Evolutionary conservation across 352 stramenopile species (phyloP).

Genomic region (Thalassiosira hispida): DNA sequence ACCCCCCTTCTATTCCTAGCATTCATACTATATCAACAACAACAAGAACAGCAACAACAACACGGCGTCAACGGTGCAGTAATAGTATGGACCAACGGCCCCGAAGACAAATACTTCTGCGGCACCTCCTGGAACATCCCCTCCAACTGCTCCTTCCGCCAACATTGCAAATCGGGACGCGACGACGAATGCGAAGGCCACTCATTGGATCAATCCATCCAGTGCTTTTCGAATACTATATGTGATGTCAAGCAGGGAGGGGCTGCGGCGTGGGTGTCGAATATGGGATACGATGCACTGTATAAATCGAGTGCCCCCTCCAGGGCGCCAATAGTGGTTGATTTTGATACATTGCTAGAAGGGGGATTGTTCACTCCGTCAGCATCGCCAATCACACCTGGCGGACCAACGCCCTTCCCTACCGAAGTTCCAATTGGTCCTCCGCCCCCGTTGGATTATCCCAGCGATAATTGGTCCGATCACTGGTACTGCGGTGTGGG

Average conservation of each 20-base stretch:
- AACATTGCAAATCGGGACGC: constrained; percentile 36
- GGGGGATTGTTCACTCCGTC: background rate
- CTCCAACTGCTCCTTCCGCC: constrained; percentile 9
- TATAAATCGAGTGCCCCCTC: too few relatives aligned
- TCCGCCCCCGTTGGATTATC: constrained; percentile 4
- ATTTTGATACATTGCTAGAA: background rate
- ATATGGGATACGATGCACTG: background rate
- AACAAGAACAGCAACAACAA: background rate
- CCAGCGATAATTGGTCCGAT: constrained; percentile 26
- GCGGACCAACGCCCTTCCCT: background rate
- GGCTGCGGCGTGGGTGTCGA: background rate
- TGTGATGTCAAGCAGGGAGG: constrained; percentile 19
- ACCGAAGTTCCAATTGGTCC: constrained; percentile 21
- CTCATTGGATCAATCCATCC: background rate
- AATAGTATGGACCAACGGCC: constrained; percentile 35
- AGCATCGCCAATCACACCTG: background rate
- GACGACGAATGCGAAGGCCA: constrained; percentile 20
- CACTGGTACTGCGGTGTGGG: constrained; percentile 41
- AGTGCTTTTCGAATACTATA: constrained; percentile 3
- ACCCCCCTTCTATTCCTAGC: background rate
- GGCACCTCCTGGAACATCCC: constrained; percentile 31
- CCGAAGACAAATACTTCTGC: constrained; percentile 47
- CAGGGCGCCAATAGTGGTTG: too few relatives aligned
- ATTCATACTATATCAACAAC: background rate
- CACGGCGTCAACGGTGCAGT: background rate